These are phyloP conservation scores for Telopea speciosissima DNA, from an alignment of 177 flowering plant species.

Conservation along the genomic window DNA sequence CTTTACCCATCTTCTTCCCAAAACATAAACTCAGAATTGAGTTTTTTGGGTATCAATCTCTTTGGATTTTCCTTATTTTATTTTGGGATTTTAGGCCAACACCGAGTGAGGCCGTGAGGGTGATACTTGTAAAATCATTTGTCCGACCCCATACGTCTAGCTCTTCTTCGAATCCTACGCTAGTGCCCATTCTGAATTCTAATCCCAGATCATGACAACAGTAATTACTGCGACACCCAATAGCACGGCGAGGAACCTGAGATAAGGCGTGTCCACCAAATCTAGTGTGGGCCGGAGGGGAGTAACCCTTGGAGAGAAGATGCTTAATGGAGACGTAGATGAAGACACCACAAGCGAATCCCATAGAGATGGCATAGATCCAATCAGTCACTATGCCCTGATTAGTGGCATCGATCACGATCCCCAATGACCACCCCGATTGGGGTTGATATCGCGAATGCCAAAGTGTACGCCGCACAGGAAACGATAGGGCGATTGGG, in stretches of 20 bases:
- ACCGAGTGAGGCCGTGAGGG: too few species aligned
- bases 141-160: too few species aligned
- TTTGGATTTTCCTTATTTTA: too few species aligned
- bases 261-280: slow-evolving; percentile 30
- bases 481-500: too few species aligned
- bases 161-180: too few species aligned
- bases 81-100: too few species aligned
- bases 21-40: too few species aligned
- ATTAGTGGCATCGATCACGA: slow-evolving; percentile 62
- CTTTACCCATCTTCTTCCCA: too few species aligned
- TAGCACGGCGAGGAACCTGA: slow-evolving; percentile 49
- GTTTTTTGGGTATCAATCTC: too few species aligned
- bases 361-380: slow-evolving; percentile 83
- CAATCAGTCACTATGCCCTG: slow-evolving; percentile 75
- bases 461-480: too few species aligned
- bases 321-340: slow-evolving; percentile 72
- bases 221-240: slow-evolving; percentile 67
- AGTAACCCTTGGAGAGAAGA: slow-evolving; percentile 51
- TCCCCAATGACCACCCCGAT: slow-evolving; percentile 66
- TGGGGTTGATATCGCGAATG: slow-evolving; percentile 66
- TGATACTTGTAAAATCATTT: too few species aligned
- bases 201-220: slow-evolving; percentile 89
- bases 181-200: too few species aligned
- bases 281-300: slow-evolving; percentile 25
- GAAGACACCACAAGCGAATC: slow-evolving; percentile 71